phyloP scores from a whole-genome alignment of 1,139 yeast genomes.

The Ashbya aceris region DNA sequence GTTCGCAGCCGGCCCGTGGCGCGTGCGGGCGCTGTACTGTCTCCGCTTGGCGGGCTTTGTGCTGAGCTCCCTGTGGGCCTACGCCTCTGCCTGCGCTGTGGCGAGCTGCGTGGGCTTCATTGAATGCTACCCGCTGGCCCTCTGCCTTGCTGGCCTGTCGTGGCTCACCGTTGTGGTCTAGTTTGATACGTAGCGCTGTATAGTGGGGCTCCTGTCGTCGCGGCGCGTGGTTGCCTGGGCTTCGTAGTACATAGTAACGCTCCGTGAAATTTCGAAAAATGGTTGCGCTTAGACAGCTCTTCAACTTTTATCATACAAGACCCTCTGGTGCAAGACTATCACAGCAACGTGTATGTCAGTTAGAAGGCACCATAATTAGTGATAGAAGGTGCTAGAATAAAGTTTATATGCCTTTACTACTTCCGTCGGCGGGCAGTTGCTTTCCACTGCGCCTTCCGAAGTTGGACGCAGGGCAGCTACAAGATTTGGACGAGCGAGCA shows the following conservation, averaged over 20 bases:
- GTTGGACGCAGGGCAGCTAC: constrained; percentile 9
- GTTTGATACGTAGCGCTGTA: too few relatives aligned
- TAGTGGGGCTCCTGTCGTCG: too few relatives aligned
- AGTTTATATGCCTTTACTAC: constrained; percentile 27
- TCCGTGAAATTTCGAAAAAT: too few relatives aligned
- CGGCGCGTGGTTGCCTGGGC: too few relatives aligned
- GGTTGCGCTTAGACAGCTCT: too few relatives aligned
- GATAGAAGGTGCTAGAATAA: too few relatives aligned
- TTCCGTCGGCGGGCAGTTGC: constrained; percentile 30
- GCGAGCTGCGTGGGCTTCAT: constrained; percentile 20
- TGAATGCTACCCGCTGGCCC: constrained; percentile 22
- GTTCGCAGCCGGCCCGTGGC: constrained; percentile 11
- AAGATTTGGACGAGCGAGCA: constrained; percentile 15
- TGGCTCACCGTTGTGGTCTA: constrained; percentile 18
- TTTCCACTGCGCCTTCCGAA: constrained; percentile 28
- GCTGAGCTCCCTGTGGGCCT: constrained; percentile 22
- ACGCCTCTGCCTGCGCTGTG: constrained; percentile 19
- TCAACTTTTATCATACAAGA: too few relatives aligned
- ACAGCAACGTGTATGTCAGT: too few relatives aligned
- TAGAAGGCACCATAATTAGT: too few relatives aligned
- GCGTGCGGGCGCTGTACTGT: constrained; percentile 14
- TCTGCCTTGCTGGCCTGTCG: constrained; percentile 22
- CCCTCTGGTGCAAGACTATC: too few relatives aligned
- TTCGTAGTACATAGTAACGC: too few relatives aligned
- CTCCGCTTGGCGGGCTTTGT: constrained; percentile 14